Conservation (phyloP, 1,284 basidiomycete genomes). For the Pseudozyma tsukubaensis region DNA sequence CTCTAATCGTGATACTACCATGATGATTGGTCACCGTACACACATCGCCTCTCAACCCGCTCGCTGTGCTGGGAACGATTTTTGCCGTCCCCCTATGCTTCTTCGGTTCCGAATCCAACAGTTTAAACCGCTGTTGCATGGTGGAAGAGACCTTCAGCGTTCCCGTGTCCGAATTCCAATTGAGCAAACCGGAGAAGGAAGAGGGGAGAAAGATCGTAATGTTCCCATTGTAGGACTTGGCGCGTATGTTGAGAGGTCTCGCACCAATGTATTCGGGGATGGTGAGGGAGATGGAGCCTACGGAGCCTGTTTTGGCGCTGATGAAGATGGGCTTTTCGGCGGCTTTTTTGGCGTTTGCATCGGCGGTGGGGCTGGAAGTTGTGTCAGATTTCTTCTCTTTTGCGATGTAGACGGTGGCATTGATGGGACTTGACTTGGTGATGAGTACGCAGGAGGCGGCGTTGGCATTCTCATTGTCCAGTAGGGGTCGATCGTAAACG, state of each 20-base stretch:
- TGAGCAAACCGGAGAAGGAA: slow-evolving; percentile 56
- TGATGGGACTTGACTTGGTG: slow-evolving; percentile 48
- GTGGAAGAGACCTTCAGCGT: slow-evolving; percentile 47
- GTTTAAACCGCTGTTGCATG: slow-evolving; percentile 39
- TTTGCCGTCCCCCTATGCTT: slow-evolving; percentile 56
- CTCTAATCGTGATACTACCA: slow-evolving; percentile 44
- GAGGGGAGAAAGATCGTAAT: slow-evolving; percentile 52
- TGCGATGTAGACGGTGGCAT: slow-evolving; percentile 44
- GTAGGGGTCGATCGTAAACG: slow-evolving; percentile 49
- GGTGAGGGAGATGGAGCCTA: slow-evolving; percentile 31
- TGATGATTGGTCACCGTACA: slow-evolving; percentile 40
- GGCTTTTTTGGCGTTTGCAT: background rate
- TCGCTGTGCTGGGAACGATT: slow-evolving; percentile 43
- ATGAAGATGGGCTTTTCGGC: slow-evolving; percentile 39
- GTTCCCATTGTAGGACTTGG: slow-evolving; percentile 45
- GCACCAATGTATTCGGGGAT: slow-evolving; percentile 50
- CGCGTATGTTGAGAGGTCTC: slow-evolving; percentile 52
- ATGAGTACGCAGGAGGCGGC: slow-evolving; percentile 47
- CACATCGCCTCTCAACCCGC: slow-evolving; percentile 48
- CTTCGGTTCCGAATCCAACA: slow-evolving; percentile 37
- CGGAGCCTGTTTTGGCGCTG: slow-evolving; percentile 32
- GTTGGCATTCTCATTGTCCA: slow-evolving; percentile 20
- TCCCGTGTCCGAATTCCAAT: slow-evolving; percentile 57
- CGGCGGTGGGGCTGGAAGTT: background rate
- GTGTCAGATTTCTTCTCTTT: slow-evolving; percentile 11